phyloP scores from a whole-genome alignment of 768 basidiomycete genomes.

The Tulasnella sp. region DNA sequence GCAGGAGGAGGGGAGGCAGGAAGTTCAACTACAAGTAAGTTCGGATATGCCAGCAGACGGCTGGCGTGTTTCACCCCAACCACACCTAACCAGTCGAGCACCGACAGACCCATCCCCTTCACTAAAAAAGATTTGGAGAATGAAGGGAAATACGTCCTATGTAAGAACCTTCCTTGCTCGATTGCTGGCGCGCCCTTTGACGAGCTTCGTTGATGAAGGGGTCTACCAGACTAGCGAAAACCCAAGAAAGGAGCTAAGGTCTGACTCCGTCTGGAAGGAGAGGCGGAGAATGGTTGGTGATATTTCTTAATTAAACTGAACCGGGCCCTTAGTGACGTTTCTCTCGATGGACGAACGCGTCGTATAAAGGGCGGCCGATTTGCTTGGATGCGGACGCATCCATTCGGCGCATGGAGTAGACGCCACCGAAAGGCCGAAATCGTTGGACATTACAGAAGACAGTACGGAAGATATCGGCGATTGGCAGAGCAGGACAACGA shows the following conservation, averaged over 20 bases:
- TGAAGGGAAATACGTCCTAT: neutral
- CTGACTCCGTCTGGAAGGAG: neutral
- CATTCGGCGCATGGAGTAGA: neutral
- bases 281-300: neutral
- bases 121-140: neutral
- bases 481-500: neutral
- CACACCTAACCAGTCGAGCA: neutral
- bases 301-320: neutral
- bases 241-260: neutral
- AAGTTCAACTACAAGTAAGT: neutral
- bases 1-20: neutral
- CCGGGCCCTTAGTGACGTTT: neutral
- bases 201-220: neutral
- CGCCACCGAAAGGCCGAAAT: neutral
- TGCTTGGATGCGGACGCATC: neutral
- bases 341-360: neutral
- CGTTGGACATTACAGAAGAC: neutral
- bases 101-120: neutral
- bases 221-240: neutral
- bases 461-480: neutral
- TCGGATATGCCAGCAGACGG: neutral
- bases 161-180: neutral
- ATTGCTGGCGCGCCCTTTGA: neutral
- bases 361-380: neutral
- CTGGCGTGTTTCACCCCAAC: too few species aligned